Percentiles rank a stretch among this genome's conserved stretches.
Evolutionary conservation across 108 stramenopile genomes (phyloP).

Genomic region (Cyclotella cryptica): DNA sequence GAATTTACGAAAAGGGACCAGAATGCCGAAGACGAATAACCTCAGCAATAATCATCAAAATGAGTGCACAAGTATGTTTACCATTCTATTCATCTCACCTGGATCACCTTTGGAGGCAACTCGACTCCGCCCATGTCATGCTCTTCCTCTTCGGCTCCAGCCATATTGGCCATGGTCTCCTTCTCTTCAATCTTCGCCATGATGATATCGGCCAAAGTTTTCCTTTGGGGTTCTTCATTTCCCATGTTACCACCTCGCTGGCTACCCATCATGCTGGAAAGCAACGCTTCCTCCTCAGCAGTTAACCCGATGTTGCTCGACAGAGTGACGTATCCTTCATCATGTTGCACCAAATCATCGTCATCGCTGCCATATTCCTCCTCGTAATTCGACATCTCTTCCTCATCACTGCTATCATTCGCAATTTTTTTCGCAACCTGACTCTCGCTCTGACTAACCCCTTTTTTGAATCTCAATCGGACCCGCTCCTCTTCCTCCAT

Average conservation of each 20-base stretch:
- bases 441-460: constrained; percentile 7
- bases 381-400: constrained; percentile 43
- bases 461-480: neutral
- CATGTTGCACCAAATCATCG: constrained; percentile 68
- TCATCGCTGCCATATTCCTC: constrained; percentile 79
- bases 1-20: neutral
- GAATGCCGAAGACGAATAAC: neutral
- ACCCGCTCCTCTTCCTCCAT: constrained; percentile 54
- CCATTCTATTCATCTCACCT: constrained; percentile 59
- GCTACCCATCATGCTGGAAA: constrained; percentile 80
- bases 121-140: constrained; percentile 47
- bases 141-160: constrained; percentile 52
- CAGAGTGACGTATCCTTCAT: constrained; percentile 79
- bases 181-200: constrained; percentile 98
- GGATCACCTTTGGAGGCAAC: constrained; percentile 91
- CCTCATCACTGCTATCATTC: constrained; percentile 73
- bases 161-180: constrained; percentile 66
- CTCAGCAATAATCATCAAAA: too few relatives aligned
- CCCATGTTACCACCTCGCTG: constrained; percentile 24
- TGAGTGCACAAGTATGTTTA: neutral
- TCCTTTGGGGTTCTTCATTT: constrained; percentile 50
- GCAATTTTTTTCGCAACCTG: constrained; percentile 26
- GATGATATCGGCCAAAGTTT: constrained; percentile 96
- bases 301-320: constrained; percentile 65
- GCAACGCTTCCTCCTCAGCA: constrained; percentile 81